Base-by-base conservation (phyloP, 179 eudicot species). In the Amaranthus tricolor region DNA sequence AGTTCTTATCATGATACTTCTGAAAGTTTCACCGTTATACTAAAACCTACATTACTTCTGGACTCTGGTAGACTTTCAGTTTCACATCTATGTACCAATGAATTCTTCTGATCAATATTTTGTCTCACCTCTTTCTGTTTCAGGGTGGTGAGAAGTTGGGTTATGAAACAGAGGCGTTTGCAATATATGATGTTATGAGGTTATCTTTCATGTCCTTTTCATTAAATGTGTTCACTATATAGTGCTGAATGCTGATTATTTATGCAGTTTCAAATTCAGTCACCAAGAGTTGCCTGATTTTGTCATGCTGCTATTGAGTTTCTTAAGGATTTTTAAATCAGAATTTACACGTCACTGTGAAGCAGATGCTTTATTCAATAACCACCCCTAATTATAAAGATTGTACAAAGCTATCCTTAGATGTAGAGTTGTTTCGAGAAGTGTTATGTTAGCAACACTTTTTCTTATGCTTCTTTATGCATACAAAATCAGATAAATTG, bases 151-250 rank as follows among this genome's bases (percentile, higher is more conserved):
- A 82, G 78, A 82, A 86, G 83, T 79, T 87, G 82, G 99, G 99
- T 71, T 88, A 87, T 82, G 99, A 95, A 86, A 87, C 89, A 44
- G 98, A 93, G 83, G 99, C 98, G 44, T 87, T 95, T 80, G 95
- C 91, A 72, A 84, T 93, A 74, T 88, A 91, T 81, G 98, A 95
- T 84, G 83, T 86, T 68, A 95, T 95, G 96, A 89, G 89, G 99
- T 95, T 74, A 65, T 66, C 14, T 31, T 59, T 71, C 52, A 19
- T 72, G 72, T 69, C 21, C 21, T 67, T 77, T 61, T 49, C 49
- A 56, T 52, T 2, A 5, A 45, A 17, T 24, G 11, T 56, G 6
- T 19, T 45, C 16, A 31, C 40, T 31, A 31, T 31, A 31, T 31
- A 31, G 40, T 31, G 40, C 40, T 31, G 40, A 31, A 31, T 52